Evolutionary conservation across 768 basidiomycete species (phyloP), one percentile per base, ranked within the genome.

Genomic region (Auricularia sp.): DNA sequence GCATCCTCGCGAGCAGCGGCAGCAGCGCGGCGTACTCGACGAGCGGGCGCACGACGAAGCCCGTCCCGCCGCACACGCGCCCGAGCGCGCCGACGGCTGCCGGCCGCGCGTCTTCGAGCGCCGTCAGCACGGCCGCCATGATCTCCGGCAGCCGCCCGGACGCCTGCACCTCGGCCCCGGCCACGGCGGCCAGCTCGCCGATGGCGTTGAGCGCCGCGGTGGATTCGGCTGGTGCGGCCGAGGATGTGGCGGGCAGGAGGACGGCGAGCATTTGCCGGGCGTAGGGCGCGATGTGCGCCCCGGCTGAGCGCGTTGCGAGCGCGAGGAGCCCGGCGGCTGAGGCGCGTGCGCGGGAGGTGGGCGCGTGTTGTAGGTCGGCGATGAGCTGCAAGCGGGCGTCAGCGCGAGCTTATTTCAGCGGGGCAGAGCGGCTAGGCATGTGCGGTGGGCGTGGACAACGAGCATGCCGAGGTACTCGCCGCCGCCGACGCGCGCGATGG

Each of bases 201-300:
- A 98, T 84, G 72, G 95, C 96, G 82, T 90, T 88, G 34, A 98
- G 79, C 64, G 98, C 90, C 67, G 94, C 88, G 2, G 96, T 90
- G 0, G 95, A 91, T 34, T 98, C 94, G 11, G 87, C 84, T 3
- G 93, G 83, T 66, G 92, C 94, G 21, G 77, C 72, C 69, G 97
- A 95, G 66, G 86, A 85, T 0, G 94, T 93, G 70, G 97, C 98
- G 36, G 84, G 87, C 14, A 98, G 82, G 5, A 98, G 84, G 1
- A 94, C 95, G 23, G 87, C 85, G n/a, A 98, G 82, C 81, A 99
- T 94, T 0, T 95, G 91, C 11, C 94, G 81, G 0, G 93, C 92
- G 74, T 99, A 98, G 10, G 94, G 93, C 71, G 94, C 94, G 76
- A 98, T 95, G 18, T 98, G 83, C 44, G 91, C 86, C 68, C 96